Percentiles rank a stretch among this genome's conserved stretches.
Conservation (phyloP, 345 rosid genomes). For the Tarenaya hassleriana region DNA sequence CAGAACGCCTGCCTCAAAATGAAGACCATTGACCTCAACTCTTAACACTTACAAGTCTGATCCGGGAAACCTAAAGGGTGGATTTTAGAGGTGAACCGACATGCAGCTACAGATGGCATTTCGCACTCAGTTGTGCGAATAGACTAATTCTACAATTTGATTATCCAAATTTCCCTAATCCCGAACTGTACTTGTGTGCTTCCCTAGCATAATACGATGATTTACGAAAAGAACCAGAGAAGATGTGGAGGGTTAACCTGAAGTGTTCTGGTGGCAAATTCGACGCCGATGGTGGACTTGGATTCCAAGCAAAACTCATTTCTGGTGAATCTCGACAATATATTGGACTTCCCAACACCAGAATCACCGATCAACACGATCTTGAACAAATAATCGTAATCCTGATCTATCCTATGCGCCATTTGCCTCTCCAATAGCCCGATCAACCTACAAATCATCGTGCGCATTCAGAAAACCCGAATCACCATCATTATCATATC, state of each 20-base stretch:
- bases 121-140: too few species aligned
- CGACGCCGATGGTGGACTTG: slow-evolving; percentile 68
- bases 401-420: slow-evolving; percentile 51
- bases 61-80: too few species aligned
- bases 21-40: too few species aligned
- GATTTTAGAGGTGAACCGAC: too few species aligned
- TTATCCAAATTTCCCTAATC: too few species aligned
- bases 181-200: neutral
- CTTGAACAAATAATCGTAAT: too few species aligned
- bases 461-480: neutral
- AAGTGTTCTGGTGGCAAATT: slow-evolving; percentile 62
- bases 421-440: slow-evolving; percentile 25
- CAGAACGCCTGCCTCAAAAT: too few species aligned
- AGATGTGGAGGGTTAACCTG: slow-evolving; percentile 43
- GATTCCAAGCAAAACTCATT: slow-evolving; percentile 70
- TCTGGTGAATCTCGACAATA: slow-evolving; percentile 60
- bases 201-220: too few species aligned
- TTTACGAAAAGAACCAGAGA: neutral
- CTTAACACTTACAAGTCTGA: too few species aligned
- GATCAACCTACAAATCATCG: slow-evolving; percentile 32
- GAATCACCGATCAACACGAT: too few species aligned
- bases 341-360: too few species aligned
- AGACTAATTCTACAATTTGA: neutral
- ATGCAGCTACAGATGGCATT: too few species aligned
- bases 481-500: neutral